Evolutionary conservation across 768 basidiomycete species (phyloP).

Genomic region (Cyclocybe aegerita): DNA sequence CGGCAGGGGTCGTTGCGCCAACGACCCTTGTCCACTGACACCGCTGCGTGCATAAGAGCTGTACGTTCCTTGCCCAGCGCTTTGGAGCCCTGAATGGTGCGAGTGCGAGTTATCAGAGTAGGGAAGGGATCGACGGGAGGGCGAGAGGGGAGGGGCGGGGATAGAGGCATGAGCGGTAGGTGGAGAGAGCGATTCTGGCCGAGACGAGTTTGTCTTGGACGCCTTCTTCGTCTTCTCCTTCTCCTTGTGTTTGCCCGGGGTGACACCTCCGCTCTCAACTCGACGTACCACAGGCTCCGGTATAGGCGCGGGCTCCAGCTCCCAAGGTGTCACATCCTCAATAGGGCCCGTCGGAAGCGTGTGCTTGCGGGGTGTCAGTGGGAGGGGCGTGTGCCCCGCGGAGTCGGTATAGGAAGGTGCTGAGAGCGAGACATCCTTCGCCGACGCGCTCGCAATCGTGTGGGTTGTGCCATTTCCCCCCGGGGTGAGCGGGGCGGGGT

Average conservation of each 20-base stretch:
- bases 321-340: slow-evolving; percentile 25
- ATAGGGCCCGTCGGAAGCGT: slow-evolving; percentile 23
- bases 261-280: neutral
- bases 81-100: neutral
- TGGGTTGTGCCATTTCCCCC: neutral
- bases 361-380: neutral
- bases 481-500: slow-evolving; percentile 8
- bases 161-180: neutral
- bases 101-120: neutral
- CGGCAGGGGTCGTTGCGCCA: slow-evolving; percentile 18
- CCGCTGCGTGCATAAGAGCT: neutral
- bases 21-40: neutral
- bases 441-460: neutral
- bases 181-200: neutral
- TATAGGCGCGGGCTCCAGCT: slow-evolving; percentile 2
- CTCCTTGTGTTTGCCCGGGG: neutral
- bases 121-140: slow-evolving; percentile 6
- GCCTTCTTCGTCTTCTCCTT: neutral
- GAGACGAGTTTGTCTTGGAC: neutral
- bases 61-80: no score
- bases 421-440: neutral
- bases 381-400: neutral
- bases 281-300: neutral
- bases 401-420: neutral
- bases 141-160: slow-evolving; percentile 11